A percentile compares a stretch with the other conserved stretches of the same genome.
These are phyloP conservation scores for Pseudozyma sp. DNA, from an alignment of 1,284 basidiomycete genomes.

Conservation along the genomic window DNA sequence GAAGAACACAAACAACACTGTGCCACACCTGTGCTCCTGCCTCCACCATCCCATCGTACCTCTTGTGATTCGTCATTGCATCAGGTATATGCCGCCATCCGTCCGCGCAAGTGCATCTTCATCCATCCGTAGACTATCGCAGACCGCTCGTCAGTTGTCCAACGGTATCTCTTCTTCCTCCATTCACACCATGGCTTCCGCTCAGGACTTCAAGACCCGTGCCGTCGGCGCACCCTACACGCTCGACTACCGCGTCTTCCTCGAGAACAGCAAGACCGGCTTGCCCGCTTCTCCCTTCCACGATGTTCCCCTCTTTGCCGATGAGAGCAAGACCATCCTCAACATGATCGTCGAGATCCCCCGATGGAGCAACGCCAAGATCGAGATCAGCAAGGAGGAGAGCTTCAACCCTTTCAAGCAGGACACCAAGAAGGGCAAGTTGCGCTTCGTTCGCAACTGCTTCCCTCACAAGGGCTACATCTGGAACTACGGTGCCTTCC, in stretches of 20 bases:
- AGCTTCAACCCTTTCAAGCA: conserved; percentile 99
- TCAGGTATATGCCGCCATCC: conserved; percentile 43
- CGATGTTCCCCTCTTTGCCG: conserved; percentile 68
- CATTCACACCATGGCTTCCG: conserved; percentile 44
- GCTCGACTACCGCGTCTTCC: conserved; percentile 92
- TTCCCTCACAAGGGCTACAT: conserved; percentile 98
- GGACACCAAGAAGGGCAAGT: conserved; percentile 93
- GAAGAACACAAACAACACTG: neutral
- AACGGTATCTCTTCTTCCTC: conserved; percentile 11
- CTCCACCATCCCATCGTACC: conserved; percentile 5
- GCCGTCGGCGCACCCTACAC: conserved; percentile 90
- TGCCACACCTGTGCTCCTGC: neutral
- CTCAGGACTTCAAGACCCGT: conserved; percentile 75
- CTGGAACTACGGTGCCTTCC: conserved; percentile 78
- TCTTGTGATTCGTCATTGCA: conserved; percentile 1
- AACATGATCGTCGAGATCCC: conserved; percentile 79
- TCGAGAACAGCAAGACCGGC: conserved; percentile 74
- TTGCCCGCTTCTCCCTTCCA: conserved; percentile 67
- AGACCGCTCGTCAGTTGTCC: conserved; percentile 59
- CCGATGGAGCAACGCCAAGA: conserved; percentile 97
- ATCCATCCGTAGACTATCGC: conserved; percentile 55
- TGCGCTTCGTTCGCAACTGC: conserved; percentile 98
- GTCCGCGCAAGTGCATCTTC: conserved; percentile 20
- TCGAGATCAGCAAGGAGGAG: conserved; percentile 99
- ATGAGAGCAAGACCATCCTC: conserved; percentile 75